phyloP scores from a whole-genome alignment of 495 filamentous ascomycete species.

The Penicillium nucicola region DNA sequence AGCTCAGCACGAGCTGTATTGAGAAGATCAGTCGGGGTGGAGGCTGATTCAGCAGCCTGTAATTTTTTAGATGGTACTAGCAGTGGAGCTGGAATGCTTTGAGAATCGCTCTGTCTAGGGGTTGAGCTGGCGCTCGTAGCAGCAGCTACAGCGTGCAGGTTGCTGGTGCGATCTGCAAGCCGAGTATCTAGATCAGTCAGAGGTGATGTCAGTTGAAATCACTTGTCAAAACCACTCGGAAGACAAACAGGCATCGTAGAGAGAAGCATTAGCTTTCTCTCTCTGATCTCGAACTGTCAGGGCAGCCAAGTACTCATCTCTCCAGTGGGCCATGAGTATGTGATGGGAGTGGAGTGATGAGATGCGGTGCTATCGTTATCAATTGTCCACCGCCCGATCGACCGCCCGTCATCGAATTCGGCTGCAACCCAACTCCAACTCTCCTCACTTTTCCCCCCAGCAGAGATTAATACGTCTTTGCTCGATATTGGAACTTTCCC shows the following conservation, averaged over 20 bases:
- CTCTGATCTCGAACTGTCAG: conserved; percentile 53
- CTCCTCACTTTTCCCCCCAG: conserved; percentile 10
- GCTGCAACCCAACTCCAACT: conserved; percentile 31
- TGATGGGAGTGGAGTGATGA: conserved; percentile 16
- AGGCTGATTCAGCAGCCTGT: conserved; percentile 12
- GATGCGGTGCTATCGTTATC: conserved; percentile 27
- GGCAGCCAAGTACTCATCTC: conserved; percentile 52
- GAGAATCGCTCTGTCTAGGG: conserved; percentile 11
- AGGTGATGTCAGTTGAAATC: conserved; percentile 21
- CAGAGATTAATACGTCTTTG: not conserved
- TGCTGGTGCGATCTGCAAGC: conserved; percentile 66
- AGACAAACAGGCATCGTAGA: conserved; percentile 58
- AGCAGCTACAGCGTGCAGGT: conserved; percentile 33
- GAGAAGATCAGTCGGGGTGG: conserved; percentile 33
- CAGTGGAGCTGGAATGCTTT: conserved; percentile 13
- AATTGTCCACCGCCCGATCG: conserved; percentile 29
- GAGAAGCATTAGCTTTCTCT: conserved; percentile 52
- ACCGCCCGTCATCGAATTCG: conserved; percentile 37
- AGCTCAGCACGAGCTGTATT: conserved; percentile 60
- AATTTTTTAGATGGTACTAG: conserved; percentile 23
- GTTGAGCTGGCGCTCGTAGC: not conserved
- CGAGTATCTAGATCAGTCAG: conserved; percentile 53
- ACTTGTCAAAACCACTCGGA: not conserved
- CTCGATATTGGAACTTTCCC: not conserved
- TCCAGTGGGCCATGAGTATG: conserved; percentile 52